These are phyloP conservation scores for Sutorius eximius DNA, from an alignment of 1,284 basidiomycete species.

Conservation along the genomic window DNA sequence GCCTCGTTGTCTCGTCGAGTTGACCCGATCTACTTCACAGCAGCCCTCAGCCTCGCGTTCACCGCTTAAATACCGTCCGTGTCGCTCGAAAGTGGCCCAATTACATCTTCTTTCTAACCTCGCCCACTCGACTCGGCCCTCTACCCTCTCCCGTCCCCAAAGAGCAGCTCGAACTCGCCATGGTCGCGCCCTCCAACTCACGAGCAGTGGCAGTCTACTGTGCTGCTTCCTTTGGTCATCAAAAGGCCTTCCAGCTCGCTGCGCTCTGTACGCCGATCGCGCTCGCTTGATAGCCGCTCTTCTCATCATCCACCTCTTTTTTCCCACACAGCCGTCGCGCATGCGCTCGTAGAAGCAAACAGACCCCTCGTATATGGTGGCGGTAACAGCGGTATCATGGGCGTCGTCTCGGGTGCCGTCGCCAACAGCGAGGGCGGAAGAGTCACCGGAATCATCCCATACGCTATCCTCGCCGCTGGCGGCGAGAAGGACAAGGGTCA, in stretches of 20 bases:
- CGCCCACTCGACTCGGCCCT: background rate
- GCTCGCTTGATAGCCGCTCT: background rate
- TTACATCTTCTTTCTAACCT: slow-evolving; percentile 4
- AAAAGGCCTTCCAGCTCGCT: slow-evolving; percentile 62
- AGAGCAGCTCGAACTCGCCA: slow-evolving; percentile 20
- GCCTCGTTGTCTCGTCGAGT: slow-evolving; percentile 24
- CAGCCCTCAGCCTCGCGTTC: slow-evolving; percentile 14
- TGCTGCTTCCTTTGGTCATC: slow-evolving; percentile 68
- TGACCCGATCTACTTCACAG: slow-evolving; percentile 8
- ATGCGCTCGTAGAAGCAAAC: slow-evolving; percentile 63
- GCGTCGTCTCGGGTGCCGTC: slow-evolving; percentile 71
- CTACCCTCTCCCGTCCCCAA: background rate
- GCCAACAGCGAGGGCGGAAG: slow-evolving; percentile 62
- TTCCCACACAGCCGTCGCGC: slow-evolving; percentile 63
- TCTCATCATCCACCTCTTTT: slow-evolving; percentile 1
- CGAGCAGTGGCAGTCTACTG: slow-evolving; percentile 75
- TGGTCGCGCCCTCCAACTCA: slow-evolving; percentile 35
- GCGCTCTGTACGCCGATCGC: slow-evolving; percentile 54
- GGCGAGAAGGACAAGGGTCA: slow-evolving; percentile 57
- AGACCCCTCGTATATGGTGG: slow-evolving; percentile 86
- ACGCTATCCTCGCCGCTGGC: slow-evolving; percentile 67
- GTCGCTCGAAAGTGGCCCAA: slow-evolving; percentile 12
- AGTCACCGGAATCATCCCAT: slow-evolving; percentile 82
- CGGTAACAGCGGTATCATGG: slow-evolving; percentile 85
- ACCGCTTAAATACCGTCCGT: slow-evolving; percentile 31